Conservation (phyloP, 2,329 filamentous ascomycete genomes). For the Dissoconium aciculare region DNA sequence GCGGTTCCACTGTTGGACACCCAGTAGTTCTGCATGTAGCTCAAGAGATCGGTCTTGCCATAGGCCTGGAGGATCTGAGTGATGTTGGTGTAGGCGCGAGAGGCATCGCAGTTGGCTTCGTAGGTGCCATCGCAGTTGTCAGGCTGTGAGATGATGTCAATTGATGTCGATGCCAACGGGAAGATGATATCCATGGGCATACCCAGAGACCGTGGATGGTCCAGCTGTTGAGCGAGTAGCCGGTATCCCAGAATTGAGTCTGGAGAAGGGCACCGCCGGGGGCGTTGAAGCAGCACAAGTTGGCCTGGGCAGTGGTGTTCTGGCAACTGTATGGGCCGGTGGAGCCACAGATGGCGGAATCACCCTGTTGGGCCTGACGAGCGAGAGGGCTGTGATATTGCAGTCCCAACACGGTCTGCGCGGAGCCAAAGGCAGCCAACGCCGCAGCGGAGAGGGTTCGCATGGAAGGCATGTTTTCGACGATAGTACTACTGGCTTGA, state of each 20-base stretch:
- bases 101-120: slow-evolving; percentile 48
- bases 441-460: slow-evolving; percentile 16
- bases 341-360: slow-evolving; percentile 19
- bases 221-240: slow-evolving; percentile 53
- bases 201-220: slow-evolving; percentile 51
- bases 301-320: slow-evolving; percentile 42
- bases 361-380: slow-evolving; percentile 4
- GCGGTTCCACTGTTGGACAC: slow-evolving; percentile 51
- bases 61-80: slow-evolving; percentile 43
- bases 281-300: slow-evolving; percentile 61
- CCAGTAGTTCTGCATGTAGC: slow-evolving; percentile 58
- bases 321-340: slow-evolving; percentile 45
- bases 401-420: slow-evolving; percentile 16
- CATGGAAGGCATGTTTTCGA: slow-evolving; percentile 19
- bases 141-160: slow-evolving; percentile 21
- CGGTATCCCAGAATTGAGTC: slow-evolving; percentile 66
- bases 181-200: slow-evolving; percentile 1
- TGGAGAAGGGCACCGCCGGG: slow-evolving; percentile 56
- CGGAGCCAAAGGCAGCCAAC: slow-evolving; percentile 16
- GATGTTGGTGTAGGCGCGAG: slow-evolving; percentile 51
- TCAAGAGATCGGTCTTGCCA: slow-evolving; percentile 41
- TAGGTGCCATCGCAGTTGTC: slow-evolving; percentile 53
- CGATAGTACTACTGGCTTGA: slow-evolving; percentile 5
- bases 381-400: slow-evolving; percentile 9
- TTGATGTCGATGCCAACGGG: background rate